Percentiles rank a stretch among this genome's conserved stretches.
phyloP scores from a whole-genome alignment of 148 eudicot species.

The Nepenthes gracilis region DNA sequence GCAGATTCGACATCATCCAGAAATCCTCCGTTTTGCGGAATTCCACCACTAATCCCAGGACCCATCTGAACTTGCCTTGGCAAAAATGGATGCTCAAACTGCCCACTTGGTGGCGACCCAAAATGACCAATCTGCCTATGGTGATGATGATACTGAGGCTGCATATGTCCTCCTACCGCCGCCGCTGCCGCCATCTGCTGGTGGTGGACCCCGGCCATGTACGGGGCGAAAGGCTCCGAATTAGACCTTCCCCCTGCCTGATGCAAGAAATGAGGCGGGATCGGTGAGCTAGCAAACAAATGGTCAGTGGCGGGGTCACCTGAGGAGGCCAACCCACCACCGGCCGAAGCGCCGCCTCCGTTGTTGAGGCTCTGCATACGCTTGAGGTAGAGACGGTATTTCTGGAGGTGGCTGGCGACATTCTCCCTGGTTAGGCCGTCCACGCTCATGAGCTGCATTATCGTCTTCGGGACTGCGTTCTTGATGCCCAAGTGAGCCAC shows the following conservation, averaged over 20 bases:
- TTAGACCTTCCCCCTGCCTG: too few species aligned
- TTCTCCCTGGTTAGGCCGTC: constrained; percentile 68
- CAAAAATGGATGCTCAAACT: constrained; percentile 49
- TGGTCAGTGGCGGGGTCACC: too few species aligned
- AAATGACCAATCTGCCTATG: constrained; percentile 47
- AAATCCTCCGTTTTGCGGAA: constrained; percentile 25
- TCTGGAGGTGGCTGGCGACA: constrained; percentile 69
- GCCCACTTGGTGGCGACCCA: constrained; percentile 35
- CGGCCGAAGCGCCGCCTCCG: constrained; percentile 3
- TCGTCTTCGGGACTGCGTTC: constrained; percentile 75
- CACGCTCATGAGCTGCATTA: constrained; percentile 80
- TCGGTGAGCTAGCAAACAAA: too few species aligned
- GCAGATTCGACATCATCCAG: constrained; percentile 64
- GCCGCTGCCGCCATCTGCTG: too few species aligned
- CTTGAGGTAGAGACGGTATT: constrained; percentile 58
- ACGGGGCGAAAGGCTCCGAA: too few species aligned
- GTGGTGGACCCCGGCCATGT: too few species aligned
- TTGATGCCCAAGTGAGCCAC: constrained; percentile 77
- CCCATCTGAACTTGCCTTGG: constrained; percentile 45
- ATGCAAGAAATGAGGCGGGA: too few species aligned
- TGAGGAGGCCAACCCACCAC: too few species aligned
- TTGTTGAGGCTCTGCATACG: constrained; percentile 60
- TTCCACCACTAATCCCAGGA: constrained; percentile 25
- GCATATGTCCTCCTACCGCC: constrained; percentile 4
- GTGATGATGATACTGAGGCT: too few species aligned